Base-by-base conservation (phyloP, 345 rosid species). In the Eucalyptus cladocalyx region DNA sequence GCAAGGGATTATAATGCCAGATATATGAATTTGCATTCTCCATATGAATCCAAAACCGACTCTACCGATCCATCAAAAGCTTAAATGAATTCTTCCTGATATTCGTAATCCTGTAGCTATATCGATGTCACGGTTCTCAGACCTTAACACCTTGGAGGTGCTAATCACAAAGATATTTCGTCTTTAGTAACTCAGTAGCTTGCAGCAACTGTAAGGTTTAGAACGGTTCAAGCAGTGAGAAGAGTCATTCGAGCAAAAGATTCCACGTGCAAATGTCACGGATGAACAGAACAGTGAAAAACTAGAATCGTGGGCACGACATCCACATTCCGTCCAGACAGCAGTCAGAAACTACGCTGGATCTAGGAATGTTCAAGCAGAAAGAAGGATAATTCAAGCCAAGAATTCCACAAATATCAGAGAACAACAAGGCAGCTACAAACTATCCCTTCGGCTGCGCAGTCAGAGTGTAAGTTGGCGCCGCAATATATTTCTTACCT, bases 191-290 rank as follows among this genome's bases (percentile, higher is more conserved):
- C 81, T 5, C 45, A 19, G 81, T 72, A 37, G 45, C 45, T 72
- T 34, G 24, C 43, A 34, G 81, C 13, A 18, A 37, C 81, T 72
- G 1, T 34, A n/a, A 2, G 43, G 18, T 72, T 69, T 19, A 72
- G 43, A 34, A 72, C 43, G 14, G 11, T 19, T 9, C 81, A n/a
- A 34, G 43, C 14, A 10, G 81, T 0, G 1, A 40, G 0, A 21
- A 76, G 16, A 24, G 15, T 3, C 28, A 34, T 37, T 76, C 9
- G 5, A 0, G 45, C 47, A 37, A 76, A 76, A 37, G 45, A 76
- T 37, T 5, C 4, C 45, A 37, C 15, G 5, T 24, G 4, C 5
- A 1, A 37, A 76, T 0, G 7, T 37, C 47, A 3, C 0, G 5
- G 15, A 37, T 5, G 0, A 37, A 76, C 83, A 76, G 0, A 6